These are phyloP conservation scores for Oryza punctata DNA, from an alignment of 176 grass and related monocot genomes.

Conservation along the genomic window DNA sequence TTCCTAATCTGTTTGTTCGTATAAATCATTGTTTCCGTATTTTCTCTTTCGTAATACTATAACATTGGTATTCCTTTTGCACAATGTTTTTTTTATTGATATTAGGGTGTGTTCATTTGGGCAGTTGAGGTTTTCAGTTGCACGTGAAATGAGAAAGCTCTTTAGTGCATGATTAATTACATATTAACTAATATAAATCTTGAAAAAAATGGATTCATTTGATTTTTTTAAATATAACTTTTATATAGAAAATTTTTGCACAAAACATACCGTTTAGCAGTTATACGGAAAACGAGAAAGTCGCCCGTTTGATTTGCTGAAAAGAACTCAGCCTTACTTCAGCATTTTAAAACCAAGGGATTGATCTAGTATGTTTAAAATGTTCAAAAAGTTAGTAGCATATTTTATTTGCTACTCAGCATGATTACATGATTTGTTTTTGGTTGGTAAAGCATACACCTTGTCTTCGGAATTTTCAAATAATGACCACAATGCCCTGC, in stretches of 20 bases:
- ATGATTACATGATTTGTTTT: slow-evolving; percentile 18
- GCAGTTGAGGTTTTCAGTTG: too few species aligned
- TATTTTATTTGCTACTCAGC: slow-evolving; percentile 8
- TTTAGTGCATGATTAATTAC: too few species aligned
- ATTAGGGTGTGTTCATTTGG: neutral
- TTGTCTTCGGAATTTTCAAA: slow-evolving; percentile 1
- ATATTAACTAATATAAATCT: too few species aligned
- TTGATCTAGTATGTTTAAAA: neutral
- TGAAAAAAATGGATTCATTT: too few species aligned
- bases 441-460: neutral
- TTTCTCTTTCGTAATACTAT: slow-evolving; percentile 14
- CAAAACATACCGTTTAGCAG: too few species aligned
- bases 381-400: neutral
- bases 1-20: slow-evolving; percentile 4
- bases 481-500: neutral
- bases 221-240: too few species aligned
- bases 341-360: neutral
- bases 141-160: too few species aligned
- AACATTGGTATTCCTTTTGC: neutral
- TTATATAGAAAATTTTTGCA: too few species aligned
- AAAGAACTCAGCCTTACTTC: neutral
- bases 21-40: neutral
- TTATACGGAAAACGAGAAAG: too few species aligned
- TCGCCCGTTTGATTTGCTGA: too few species aligned
- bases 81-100: neutral